These are phyloP conservation scores for Lolium rigidum DNA, from an alignment of 176 grass and related monocot genomes.

Conservation along the genomic window DNA sequence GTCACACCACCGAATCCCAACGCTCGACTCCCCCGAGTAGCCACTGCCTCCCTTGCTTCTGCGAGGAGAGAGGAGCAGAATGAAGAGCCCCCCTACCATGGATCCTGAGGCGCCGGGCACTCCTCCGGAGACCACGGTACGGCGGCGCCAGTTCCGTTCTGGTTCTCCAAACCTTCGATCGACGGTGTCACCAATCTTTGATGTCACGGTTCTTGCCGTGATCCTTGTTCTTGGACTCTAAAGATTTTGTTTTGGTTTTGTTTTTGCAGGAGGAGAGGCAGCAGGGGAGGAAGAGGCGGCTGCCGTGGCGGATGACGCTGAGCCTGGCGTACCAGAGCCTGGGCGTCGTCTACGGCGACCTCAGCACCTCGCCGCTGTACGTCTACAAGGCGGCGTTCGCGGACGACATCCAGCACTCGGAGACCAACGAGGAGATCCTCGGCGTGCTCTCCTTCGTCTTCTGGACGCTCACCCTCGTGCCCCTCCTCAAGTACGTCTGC, in stretches of 20 bases:
- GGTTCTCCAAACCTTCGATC: background rate
- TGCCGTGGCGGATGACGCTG: slow-evolving; percentile 84
- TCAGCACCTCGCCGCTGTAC: slow-evolving; percentile 92
- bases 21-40: background rate
- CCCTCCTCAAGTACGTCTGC: slow-evolving; percentile 98
- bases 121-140: slow-evolving; percentile 46
- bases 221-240: slow-evolving; percentile 5
- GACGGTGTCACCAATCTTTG: background rate
- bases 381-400: slow-evolving; percentile 98
- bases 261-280: background rate
- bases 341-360: slow-evolving; percentile 96
- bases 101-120: slow-evolving; percentile 53
- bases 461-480: slow-evolving; percentile 97
- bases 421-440: slow-evolving; percentile 96
- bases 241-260: slow-evolving; percentile 6
- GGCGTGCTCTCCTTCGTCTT: slow-evolving; percentile 98
- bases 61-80: background rate
- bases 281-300: slow-evolving; percentile 22
- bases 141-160: background rate
- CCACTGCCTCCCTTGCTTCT: slow-evolving; percentile 23
- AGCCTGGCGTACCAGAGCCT: slow-evolving; percentile 92
- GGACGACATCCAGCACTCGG: slow-evolving; percentile 97
- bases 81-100: slow-evolving; percentile 55
- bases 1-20: slow-evolving; percentile 30
- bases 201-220: slow-evolving; percentile 11